A percentile compares a stretch with the other conserved stretches of the same genome.
phyloP scores from a whole-genome alignment of 2,329 filamentous ascomycete genomes.

The Aspergillus sp. region DNA sequence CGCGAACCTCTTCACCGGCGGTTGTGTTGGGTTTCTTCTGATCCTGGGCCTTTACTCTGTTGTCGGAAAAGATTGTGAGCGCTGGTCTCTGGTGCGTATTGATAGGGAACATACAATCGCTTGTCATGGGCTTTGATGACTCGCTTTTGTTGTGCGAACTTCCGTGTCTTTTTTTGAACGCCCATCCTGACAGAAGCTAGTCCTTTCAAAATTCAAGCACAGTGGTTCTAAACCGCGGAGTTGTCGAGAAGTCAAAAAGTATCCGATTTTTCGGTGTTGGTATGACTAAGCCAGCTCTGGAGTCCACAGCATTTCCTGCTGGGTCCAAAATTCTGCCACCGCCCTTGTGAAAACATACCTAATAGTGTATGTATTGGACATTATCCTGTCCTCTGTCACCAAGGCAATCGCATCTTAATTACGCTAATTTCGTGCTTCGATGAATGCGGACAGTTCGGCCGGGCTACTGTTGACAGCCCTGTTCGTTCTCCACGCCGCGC shows the following conservation, averaged over 20 bases:
- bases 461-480: too few relatives aligned
- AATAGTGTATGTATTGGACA: too few relatives aligned
- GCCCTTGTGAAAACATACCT: too few relatives aligned
- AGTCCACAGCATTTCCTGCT: too few relatives aligned
- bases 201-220: conserved; percentile 3
- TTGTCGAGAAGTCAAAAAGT: too few relatives aligned
- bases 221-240: background rate
- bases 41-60: conserved; percentile 12
- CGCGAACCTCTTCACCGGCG: background rate
- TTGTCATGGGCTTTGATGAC: background rate
- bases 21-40: conserved; percentile 15
- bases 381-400: too few relatives aligned
- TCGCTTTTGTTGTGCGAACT: conserved; percentile 64
- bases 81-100: background rate
- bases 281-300: background rate
- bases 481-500: too few relatives aligned
- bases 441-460: too few relatives aligned
- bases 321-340: too few relatives aligned
- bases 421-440: too few relatives aligned
- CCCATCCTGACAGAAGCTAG: conserved; percentile 60
- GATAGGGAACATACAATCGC: background rate
- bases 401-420: too few relatives aligned
- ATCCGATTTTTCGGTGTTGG: background rate
- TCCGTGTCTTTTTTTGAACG: conserved; percentile 83
- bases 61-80: background rate